A percentile compares a stretch with the other conserved stretches of the same genome.
phyloP scores from a whole-genome alignment of 176 grass and related monocot species.

The Eleusine coracana region DNA sequence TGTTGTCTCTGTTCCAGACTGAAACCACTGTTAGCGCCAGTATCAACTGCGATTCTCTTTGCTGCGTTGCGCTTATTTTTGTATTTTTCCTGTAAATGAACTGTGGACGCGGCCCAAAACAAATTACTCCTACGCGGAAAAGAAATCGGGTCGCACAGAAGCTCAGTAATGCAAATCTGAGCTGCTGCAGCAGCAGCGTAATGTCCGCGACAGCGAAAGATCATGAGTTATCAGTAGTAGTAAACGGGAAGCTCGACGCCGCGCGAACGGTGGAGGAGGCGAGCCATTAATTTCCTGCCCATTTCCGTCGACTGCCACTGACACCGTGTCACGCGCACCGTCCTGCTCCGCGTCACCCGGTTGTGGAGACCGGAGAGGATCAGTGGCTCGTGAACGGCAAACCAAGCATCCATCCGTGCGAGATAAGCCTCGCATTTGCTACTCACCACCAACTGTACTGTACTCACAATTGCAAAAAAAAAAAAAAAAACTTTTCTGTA shows the following conservation, averaged over 20 bases:
- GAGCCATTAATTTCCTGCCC: slow-evolving; percentile 30
- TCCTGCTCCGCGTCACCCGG: too few relatives aligned
- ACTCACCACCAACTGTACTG: too few relatives aligned
- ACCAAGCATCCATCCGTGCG: too few relatives aligned
- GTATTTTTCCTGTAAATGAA: not conserved
- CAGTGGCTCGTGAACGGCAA: too few relatives aligned
- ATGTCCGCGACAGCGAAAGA: not conserved
- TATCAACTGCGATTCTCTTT: slow-evolving; percentile 1
- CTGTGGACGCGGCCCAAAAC: not conserved
- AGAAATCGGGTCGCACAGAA: not conserved
- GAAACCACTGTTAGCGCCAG: not conserved
- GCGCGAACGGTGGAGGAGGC: not conserved
- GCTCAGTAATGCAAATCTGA: not conserved
- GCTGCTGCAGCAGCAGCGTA: not conserved
- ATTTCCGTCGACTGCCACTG: slow-evolving; percentile 29
- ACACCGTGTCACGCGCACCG: slow-evolving; percentile 6
- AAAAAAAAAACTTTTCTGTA: too few relatives aligned
- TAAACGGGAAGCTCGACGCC: not conserved
- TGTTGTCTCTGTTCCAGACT: not conserved
- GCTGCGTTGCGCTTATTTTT: not conserved
- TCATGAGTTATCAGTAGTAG: not conserved
- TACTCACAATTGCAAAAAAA: too few relatives aligned
- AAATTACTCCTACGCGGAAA: not conserved
- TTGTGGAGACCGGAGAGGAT: too few relatives aligned
- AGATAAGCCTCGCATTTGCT: too few relatives aligned